Evolutionary conservation across 176 grass and related monocot genomes (phyloP).

Genomic region (Paspalum notatum): DNA sequence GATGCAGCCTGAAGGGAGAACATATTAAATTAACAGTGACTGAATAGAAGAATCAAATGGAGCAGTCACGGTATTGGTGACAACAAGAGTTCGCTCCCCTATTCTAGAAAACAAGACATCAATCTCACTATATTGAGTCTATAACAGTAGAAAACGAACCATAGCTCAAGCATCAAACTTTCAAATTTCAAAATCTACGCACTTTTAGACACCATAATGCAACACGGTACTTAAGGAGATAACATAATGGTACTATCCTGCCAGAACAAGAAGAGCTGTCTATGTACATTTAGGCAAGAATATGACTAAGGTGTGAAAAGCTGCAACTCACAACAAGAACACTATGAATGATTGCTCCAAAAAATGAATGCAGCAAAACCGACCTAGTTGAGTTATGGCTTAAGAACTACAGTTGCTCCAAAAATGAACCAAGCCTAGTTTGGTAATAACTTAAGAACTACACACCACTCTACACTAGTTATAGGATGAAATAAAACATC

Average conservation of each 20-base stretch:
- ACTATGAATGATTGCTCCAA: neutral
- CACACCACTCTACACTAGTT: neutral
- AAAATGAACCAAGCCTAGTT: neutral
- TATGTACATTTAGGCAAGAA: slow-evolving; percentile 13
- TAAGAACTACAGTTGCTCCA: neutral
- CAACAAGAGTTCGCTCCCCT: neutral
- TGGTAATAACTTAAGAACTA: slow-evolving; percentile 10
- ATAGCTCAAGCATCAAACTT: neutral
- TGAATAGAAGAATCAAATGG: neutral
- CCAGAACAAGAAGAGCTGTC: neutral
- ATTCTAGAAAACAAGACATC: slow-evolving; percentile 1
- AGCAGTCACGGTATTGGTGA: neutral
- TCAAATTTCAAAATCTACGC: neutral
- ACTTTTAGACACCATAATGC: slow-evolving; percentile 4
- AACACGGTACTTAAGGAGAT: slow-evolving; percentile 11
- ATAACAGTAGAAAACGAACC: slow-evolving; percentile 1
- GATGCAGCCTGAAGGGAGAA: neutral
- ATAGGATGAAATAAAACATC: neutral
- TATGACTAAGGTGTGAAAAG: slow-evolving; percentile 11
- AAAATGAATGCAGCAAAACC: neutral
- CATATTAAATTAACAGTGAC: neutral
- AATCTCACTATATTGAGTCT: neutral
- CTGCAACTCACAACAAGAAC: slow-evolving; percentile 11
- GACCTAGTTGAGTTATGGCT: slow-evolving; percentile 22
- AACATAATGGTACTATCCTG: neutral